phyloP scores from a whole-genome alignment of 345 rosid species.

The Salix brachista region DNA sequence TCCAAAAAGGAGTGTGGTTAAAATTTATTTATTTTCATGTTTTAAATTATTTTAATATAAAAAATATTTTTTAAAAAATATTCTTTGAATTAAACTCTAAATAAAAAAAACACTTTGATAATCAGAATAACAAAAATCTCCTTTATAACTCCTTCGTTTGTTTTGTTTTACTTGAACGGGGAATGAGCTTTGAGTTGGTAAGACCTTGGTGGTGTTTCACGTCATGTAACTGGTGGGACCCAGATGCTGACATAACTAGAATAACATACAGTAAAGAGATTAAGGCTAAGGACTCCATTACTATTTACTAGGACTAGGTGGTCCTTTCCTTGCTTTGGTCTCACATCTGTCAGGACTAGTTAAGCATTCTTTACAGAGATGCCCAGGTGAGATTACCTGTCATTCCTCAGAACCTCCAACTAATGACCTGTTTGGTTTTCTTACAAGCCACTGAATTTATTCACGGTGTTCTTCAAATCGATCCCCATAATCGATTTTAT shows the following conservation, averaged over 20 bases:
- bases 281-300: no score
- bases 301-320: background rate
- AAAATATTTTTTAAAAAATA: no score
- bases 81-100: no score
- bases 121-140: no score
- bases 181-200: background rate
- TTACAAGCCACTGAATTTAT: background rate
- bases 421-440: background rate
- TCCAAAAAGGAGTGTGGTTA: no score
- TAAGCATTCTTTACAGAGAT: slow-evolving; percentile 9
- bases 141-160: background rate
- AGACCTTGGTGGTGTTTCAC: background rate
- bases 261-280: background rate
- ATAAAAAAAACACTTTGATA: no score
- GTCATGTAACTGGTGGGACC: slow-evolving; percentile 23
- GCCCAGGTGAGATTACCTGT: slow-evolving; percentile 13
- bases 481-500: background rate
- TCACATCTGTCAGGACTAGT: slow-evolving; percentile 12
- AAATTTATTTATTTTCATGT: no score
- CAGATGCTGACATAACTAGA: slow-evolving; percentile 1
- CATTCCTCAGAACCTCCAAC: background rate
- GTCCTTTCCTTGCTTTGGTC: background rate
- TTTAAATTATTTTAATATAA: no score
- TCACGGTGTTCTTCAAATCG: background rate
- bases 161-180: background rate